Evolutionary conservation across 257 asterid species (phyloP).

Genomic region (Solanum chilense): DNA sequence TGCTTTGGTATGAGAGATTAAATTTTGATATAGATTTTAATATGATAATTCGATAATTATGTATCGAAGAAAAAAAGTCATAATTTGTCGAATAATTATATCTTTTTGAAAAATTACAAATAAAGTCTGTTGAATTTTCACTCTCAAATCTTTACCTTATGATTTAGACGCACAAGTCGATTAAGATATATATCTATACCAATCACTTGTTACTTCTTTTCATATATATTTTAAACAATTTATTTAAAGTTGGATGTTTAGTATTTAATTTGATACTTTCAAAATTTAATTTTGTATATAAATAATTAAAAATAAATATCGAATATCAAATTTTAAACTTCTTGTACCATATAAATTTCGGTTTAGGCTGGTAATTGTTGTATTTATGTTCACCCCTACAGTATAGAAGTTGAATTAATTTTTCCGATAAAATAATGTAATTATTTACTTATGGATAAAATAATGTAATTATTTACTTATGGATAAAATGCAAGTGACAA

Average conservation of each 20-base stretch:
- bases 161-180: background rate
- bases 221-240: background rate
- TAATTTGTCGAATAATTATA: background rate
- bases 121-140: background rate
- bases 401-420: background rate
- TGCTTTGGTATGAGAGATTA: background rate
- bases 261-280: accelerated
- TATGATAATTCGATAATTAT: too few species aligned
- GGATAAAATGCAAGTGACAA: background rate
- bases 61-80: background rate
- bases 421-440: background rate
- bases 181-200: background rate
- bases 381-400: background rate
- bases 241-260: background rate
- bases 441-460: background rate
- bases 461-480: background rate
- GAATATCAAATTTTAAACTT: background rate
- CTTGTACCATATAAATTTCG: accelerated
- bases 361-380: background rate
- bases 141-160: background rate
- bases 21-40: too few species aligned
- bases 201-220: background rate
- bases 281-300: background rate
- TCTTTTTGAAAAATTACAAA: background rate
- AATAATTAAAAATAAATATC: background rate